Base-by-base conservation (phyloP, 2,329 filamentous ascomycete genomes). In the Chaetomiaceae sp. region DNA sequence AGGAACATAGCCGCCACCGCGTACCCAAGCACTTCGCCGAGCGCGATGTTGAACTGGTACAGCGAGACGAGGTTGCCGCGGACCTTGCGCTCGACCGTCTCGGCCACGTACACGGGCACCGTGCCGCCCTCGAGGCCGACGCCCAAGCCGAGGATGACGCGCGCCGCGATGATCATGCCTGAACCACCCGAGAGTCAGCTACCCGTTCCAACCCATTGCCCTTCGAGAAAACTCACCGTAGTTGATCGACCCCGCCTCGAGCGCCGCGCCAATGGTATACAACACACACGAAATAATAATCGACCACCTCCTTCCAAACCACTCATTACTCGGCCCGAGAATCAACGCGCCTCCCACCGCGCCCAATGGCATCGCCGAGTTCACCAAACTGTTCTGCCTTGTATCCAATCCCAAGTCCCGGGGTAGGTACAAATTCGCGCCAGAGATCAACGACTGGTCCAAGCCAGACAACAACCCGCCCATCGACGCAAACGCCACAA, bases 1-100 rank as follows among this genome's bases (percentile, higher is more conserved):
- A 46, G 44, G 26, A 46, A 46, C 38, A 46, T 46, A 18, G 44
- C 44, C 1, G 44, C 37, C 17, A 46, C 44, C 4, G 44, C 44
- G 33, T 46, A 46, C 18, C 44, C 44, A n/a, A 46, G 44, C 2
- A 46, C 44, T 24, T 46, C 44, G 32, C 44, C 44, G 6, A 46
- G 38, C 4, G 44, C 44, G 22, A 46, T 46, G 44, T 41, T 46
- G 44, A 46, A 38, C 30, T 46, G 44, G 44, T 46, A 46, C 1
- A 46, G 38, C 24, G 44, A 46, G 12, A 46, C 44, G 6, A 46
- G 38, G 17, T 46, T 46, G 30, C 44, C 44, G 11, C 44, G 44
- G 14, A 46, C 19, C 17, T 19, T 29, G 32, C 38, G 30, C 26
- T 29, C 38, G 19, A 24, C 37, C 14, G 44, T 46, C 38, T 46